phyloP scores from a whole-genome alignment of 257 asterid species.

The Leonotis leonurus region DNA sequence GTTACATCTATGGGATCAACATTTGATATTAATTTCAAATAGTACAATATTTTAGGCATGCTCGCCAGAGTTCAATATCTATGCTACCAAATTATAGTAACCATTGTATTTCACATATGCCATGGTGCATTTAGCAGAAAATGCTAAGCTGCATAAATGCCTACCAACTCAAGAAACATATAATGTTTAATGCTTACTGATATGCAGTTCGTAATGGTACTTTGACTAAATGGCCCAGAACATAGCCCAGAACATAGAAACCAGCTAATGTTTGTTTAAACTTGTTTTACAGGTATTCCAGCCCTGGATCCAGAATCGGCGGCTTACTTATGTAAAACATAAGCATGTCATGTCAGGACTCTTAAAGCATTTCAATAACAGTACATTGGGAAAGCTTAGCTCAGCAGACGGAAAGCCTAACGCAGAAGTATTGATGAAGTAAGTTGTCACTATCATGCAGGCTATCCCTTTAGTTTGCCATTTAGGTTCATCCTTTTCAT shows the following conservation, averaged over 20 bases:
- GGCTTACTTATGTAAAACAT: conserved; percentile 60
- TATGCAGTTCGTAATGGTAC: not conserved
- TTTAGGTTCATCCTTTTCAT: not conserved
- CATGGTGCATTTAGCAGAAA: too few relatives aligned
- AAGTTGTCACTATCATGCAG: too few relatives aligned
- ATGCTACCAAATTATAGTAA: not conserved
- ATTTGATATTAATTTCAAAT: not conserved
- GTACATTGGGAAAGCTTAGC: conserved; percentile 56
- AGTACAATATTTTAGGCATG: not conserved
- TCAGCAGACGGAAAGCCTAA: conserved; percentile 63
- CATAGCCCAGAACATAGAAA: too few relatives aligned
- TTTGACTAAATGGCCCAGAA: not conserved
- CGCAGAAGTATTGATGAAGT: conserved; percentile 50
- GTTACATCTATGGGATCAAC: not conserved
- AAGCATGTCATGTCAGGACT: conserved; percentile 82
- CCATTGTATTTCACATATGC: too few relatives aligned
- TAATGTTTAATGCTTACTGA: not conserved
- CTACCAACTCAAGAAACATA: not conserved
- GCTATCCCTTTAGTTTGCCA: not conserved
- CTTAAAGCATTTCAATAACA: conserved; percentile 49
- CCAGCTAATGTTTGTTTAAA: not conserved
- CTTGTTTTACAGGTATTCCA: conserved; percentile 53
- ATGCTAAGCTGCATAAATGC: not conserved
- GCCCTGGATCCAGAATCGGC: conserved; percentile 80
- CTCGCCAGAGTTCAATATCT: not conserved